A percentile compares a stretch with the other conserved stretches of the same genome.
Evolutionary conservation across 306 rosid genomes (phyloP).

Genomic region (Hippophae tibetana): DNA sequence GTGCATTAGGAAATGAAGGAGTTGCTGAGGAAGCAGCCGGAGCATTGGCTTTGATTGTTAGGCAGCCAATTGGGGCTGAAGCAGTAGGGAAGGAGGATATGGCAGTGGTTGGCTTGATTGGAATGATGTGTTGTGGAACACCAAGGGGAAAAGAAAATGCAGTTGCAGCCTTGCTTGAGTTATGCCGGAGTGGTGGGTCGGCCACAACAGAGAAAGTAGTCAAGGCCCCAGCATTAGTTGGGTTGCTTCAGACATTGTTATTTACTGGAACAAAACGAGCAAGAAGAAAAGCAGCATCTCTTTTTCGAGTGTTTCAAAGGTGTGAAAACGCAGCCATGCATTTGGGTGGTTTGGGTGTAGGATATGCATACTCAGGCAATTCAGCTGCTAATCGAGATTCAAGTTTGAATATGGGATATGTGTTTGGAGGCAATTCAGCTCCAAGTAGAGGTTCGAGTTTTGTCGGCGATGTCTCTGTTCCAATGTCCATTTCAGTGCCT

Average conservation of each 20-base stretch:
- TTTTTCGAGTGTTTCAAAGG: constrained; percentile 83
- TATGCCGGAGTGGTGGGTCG: constrained; percentile 82
- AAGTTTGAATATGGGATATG: constrained; percentile 40
- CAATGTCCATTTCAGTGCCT: constrained; percentile 76
- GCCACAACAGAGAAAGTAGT: constrained; percentile 78
- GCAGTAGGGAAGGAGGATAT: constrained; percentile 61
- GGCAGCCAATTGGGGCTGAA: constrained; percentile 65
- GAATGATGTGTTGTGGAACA: constrained; percentile 87
- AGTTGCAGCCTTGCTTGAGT: constrained; percentile 87
- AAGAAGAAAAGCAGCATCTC: constrained; percentile 93
- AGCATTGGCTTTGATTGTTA: constrained; percentile 74
- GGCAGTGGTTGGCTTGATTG: constrained; percentile 60
- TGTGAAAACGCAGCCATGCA: constrained; percentile 50
- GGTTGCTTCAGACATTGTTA: constrained; percentile 68
- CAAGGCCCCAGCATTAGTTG: constrained; percentile 76
- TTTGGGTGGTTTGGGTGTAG: constrained; percentile 74
- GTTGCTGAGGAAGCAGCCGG: constrained; percentile 96
- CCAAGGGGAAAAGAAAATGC: constrained; percentile 92
- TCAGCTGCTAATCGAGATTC: constrained; percentile 63
- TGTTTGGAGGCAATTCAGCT: constrained; percentile 62
- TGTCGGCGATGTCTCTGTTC: constrained; percentile 63
- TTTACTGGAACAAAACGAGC: constrained; percentile 93
- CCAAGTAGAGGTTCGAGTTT: constrained; percentile 58
- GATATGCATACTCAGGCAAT: constrained; percentile 64
- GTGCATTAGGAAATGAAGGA: constrained; percentile 61